These are phyloP conservation scores for Pneumocystis canis DNA, from an alignment of 1,139 yeast species.

Conservation along the genomic window DNA sequence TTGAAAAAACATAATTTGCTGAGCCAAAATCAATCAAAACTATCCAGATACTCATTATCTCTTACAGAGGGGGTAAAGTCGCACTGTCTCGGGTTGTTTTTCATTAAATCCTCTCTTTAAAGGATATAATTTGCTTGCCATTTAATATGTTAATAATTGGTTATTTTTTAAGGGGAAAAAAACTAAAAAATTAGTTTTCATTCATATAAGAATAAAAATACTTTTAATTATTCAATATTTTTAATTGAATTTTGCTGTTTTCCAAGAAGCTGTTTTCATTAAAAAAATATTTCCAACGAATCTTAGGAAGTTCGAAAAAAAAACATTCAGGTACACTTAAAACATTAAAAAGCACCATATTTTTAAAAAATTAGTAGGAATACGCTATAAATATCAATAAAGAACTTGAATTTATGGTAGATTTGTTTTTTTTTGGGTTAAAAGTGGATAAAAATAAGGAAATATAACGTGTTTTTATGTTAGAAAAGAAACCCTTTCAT, in stretches of 20 bases:
- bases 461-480: background rate
- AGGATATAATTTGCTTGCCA: background rate
- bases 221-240: background rate
- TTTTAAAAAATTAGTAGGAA: background rate
- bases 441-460: background rate
- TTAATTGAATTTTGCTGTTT: background rate
- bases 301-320: background rate
- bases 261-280: background rate
- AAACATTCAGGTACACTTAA: background rate
- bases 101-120: background rate
- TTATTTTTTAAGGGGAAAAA: background rate
- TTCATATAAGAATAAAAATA: background rate
- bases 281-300: background rate
- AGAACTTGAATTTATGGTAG: background rate
- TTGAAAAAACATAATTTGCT: slow-evolving; percentile 24
- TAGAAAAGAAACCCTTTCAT: background rate
- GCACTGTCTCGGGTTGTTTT: background rate
- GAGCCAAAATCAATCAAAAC: background rate
- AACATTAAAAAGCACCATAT: background rate
- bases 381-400: background rate
- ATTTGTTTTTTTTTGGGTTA: background rate
- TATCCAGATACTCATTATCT: background rate
- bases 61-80: background rate
- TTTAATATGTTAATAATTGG: background rate
- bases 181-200: background rate